Evolutionary conservation across 2,329 filamentous ascomycete genomes (phyloP).

Genomic region (Colletotrichum truncatum): DNA sequence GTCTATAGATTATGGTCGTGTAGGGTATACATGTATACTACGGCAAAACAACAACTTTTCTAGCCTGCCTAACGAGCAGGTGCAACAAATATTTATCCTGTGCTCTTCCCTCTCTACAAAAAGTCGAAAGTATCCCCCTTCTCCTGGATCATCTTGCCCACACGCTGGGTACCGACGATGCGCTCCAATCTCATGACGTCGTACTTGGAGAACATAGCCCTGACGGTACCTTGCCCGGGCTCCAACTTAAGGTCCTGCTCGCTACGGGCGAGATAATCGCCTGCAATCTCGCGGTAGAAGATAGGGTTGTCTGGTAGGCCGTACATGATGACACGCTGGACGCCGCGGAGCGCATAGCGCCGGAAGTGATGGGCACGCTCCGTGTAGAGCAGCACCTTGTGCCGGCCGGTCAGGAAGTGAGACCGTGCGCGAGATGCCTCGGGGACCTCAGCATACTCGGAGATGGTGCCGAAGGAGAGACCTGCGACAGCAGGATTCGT

Average conservation of each 20-base stretch:
- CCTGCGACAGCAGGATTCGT: slow-evolving; percentile 66
- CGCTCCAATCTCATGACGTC: slow-evolving; percentile 90
- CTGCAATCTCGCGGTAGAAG: slow-evolving; percentile 82
- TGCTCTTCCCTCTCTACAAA: slow-evolving; percentile 62
- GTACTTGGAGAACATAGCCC: slow-evolving; percentile 83
- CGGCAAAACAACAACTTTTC: slow-evolving; percentile 22
- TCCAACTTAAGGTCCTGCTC: slow-evolving; percentile 64
- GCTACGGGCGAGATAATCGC: slow-evolving; percentile 70
- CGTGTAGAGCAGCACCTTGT: slow-evolving; percentile 88
- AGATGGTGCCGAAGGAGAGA: slow-evolving; percentile 81
- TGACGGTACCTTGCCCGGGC: slow-evolving; percentile 67
- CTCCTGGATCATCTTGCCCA: slow-evolving; percentile 85
- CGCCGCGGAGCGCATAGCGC: slow-evolving; percentile 83
- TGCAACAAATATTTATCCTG: slow-evolving; percentile 11
- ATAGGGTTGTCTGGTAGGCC: slow-evolving; percentile 86
- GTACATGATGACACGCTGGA: slow-evolving; percentile 88
- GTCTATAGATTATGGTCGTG: slow-evolving; percentile 28
- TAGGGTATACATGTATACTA: slow-evolving; percentile 32
- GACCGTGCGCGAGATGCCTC: slow-evolving; percentile 86
- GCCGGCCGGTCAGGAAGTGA: slow-evolving; percentile 85
- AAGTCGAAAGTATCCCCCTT: slow-evolving; percentile 95
- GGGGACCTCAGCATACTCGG: slow-evolving; percentile 83
- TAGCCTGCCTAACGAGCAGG: neutral
- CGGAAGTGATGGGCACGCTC: slow-evolving; percentile 98
- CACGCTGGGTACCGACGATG: slow-evolving; percentile 82